Conservation (phyloP, 192 early-diverging fungal species). For the Pilobolus umbonatus region DNA sequence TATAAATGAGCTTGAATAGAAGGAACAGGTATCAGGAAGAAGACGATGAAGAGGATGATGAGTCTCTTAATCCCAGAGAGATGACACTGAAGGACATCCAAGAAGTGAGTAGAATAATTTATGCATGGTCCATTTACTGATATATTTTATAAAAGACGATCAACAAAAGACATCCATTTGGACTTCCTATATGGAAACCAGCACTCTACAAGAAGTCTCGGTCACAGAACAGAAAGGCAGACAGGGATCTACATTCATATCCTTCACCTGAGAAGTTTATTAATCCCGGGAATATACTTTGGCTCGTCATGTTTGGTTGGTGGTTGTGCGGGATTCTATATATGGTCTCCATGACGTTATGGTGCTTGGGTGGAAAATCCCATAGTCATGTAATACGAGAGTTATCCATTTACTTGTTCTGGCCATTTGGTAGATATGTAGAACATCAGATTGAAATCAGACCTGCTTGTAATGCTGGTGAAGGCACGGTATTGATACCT, state of each 20-base stretch:
- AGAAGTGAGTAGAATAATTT: conserved; percentile 35
- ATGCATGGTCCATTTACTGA: neutral
- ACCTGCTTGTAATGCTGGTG: conserved; percentile 6
- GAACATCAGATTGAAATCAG: conserved; percentile 49
- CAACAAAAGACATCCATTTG: conserved; percentile 86
- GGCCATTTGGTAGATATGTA: conserved; percentile 96
- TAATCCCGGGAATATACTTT: conserved; percentile 82
- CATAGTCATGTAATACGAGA: conserved; percentile 69
- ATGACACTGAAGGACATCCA: conserved; percentile 55
- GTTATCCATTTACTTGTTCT: conserved; percentile 82
- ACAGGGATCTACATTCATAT: conserved; percentile 75
- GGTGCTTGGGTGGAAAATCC: conserved; percentile 46
- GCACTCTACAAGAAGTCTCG: conserved; percentile 95
- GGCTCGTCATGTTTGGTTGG: conserved; percentile 88
- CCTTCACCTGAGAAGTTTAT: conserved; percentile 63
- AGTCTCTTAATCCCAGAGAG: conserved; percentile 27
- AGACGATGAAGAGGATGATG: neutral
- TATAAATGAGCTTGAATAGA: no score
- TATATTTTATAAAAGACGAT: conserved; percentile 49
- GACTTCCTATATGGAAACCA: conserved; percentile 94
- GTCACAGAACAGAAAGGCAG: conserved; percentile 73
- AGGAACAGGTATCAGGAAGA: neutral
- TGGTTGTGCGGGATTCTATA: conserved; percentile 70
- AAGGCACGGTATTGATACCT: conserved; percentile 13
- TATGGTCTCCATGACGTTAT: conserved; percentile 48